Percentiles rank a stretch among this genome's conserved stretches.
Evolutionary conservation across 2,329 filamentous ascomycete genomes (phyloP).

Genomic region (Blastomyces silverae): DNA sequence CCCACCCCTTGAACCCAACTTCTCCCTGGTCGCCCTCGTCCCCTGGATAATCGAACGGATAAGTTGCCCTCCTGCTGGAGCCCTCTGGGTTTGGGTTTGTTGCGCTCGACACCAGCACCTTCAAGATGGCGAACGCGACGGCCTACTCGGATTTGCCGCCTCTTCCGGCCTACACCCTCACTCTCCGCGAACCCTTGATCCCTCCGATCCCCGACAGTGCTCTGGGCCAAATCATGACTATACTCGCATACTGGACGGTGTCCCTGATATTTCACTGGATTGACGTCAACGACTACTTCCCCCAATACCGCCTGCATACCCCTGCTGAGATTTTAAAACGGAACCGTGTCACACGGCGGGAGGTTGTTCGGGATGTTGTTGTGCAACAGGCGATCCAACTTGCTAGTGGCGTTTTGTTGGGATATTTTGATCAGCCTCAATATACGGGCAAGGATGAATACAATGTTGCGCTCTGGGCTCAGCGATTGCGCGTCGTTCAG

Average conservation of each 20-base stretch:
- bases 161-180: conserved; percentile 72
- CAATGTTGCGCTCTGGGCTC: conserved; percentile 85
- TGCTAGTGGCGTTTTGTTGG: conserved; percentile 59
- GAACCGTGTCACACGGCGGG: conserved; percentile 76
- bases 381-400: conserved; percentile 89
- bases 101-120: neutral
- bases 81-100: neutral
- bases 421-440: conserved; percentile 65
- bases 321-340: conserved; percentile 82
- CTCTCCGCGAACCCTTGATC: conserved; percentile 63
- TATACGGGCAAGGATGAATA: conserved; percentile 72
- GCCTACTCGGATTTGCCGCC: conserved; percentile 60
- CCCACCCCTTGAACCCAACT: neutral
- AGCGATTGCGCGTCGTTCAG: conserved; percentile 70
- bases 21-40: neutral
- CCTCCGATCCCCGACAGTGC: conserved; percentile 74
- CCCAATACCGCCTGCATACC: conserved; percentile 89
- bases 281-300: conserved; percentile 77
- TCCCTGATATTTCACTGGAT: conserved; percentile 83
- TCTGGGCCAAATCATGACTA: conserved; percentile 66
- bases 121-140: conserved; percentile 29
- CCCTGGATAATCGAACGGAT: neutral
- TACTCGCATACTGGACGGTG: conserved; percentile 80
- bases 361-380: conserved; percentile 85
- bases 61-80: neutral